Evolutionary conservation across 1,139 yeast species (phyloP), one percentile per base, ranked within the genome.

Genomic region (Yamadazyma conglobata): DNA sequence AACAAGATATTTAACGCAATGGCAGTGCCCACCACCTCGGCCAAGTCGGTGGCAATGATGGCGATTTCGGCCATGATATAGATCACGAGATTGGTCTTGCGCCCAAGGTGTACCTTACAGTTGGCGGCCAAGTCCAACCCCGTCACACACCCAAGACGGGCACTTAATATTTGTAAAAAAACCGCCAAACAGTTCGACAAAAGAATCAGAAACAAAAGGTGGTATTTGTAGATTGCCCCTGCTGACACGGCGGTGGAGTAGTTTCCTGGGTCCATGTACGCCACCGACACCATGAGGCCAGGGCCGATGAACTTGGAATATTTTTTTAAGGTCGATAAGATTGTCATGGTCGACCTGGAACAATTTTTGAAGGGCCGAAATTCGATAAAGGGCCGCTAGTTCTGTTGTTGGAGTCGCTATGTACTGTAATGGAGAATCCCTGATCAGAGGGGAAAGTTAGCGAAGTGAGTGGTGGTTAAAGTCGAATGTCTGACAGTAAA

Each of bases 221-320:
- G 80, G 59, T 86, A 91, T 53, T 84, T 79, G 57, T 81, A 89
- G 29, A 83, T 80, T 10, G 95, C 88, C 33, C 96, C 96, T 14
- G 93, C 94, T 5, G 96, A 82, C 18, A 91, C 96, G 22, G 94
- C 91, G 3, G 97, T 87, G 19, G 96, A 82, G 58, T 89, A 91
- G 59, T 91, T 91, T 2, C 98, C 98, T 1, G 98, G 97, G 50
- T 91, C 98, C 84, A 91, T 86, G 52, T 89, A 91, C 0, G 97
- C 95, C 31, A 91, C 97, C 14, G 93, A 77, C 17, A 91, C 94
- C 91, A 89, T 80, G 28, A 89, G 70, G 1, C 97, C 97, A 0
- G 96, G 96, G 1, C 97, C 96, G 3, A 88, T 63, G 56, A 88
- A 88, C 43, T 70, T 62, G 32, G 71, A 52, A 54, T 82, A 84